Conservation (phyloP, 768 basidiomycete genomes). For the Lepiota venenata region DNA sequence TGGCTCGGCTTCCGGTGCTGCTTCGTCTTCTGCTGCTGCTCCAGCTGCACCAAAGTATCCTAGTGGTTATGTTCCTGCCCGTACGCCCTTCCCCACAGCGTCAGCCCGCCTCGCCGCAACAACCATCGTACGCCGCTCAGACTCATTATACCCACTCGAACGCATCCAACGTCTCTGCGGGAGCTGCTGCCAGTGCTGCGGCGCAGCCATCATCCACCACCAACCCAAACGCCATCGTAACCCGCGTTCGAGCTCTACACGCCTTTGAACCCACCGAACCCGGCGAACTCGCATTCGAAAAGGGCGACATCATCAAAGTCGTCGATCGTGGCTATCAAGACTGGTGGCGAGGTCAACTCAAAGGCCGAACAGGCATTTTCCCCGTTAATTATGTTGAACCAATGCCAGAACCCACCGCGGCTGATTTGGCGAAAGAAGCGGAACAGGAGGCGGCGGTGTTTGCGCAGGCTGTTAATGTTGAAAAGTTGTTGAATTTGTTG, state of each 20-base stretch:
- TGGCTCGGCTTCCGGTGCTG: not conserved
- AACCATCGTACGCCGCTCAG: conserved; percentile 4
- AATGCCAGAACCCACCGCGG: conserved; percentile 77
- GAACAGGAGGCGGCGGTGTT: conserved; percentile 90
- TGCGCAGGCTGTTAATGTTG: conserved; percentile 80
- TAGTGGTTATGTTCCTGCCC: conserved; percentile 57
- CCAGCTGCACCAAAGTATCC: conserved; percentile 38
- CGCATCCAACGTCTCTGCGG: conserved; percentile 2
- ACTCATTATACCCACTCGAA: conserved; percentile 8
- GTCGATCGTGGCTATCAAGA: conserved; percentile 92
- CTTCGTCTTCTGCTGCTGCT: conserved; percentile 14
- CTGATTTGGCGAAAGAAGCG: conserved; percentile 76
- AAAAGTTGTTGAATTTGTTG: conserved; percentile 73
- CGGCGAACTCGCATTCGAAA: conserved; percentile 88
- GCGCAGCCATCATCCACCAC: conserved; percentile 18
- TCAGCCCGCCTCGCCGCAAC: conserved; percentile 18
- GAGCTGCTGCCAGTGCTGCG: conserved; percentile 8
- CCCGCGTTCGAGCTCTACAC: conserved; percentile 86
- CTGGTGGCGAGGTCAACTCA: conserved; percentile 95
- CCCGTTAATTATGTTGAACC: conserved; percentile 95
- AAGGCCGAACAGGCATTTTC: conserved; percentile 91
- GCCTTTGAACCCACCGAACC: conserved; percentile 84
- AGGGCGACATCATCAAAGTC: conserved; percentile 93
- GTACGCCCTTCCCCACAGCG: conserved; percentile 36
- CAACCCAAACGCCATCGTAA: conserved; percentile 43